Evolutionary conservation across 1,284 basidiomycete species (phyloP).

Genomic region (Rhizopogon parksii): DNA sequence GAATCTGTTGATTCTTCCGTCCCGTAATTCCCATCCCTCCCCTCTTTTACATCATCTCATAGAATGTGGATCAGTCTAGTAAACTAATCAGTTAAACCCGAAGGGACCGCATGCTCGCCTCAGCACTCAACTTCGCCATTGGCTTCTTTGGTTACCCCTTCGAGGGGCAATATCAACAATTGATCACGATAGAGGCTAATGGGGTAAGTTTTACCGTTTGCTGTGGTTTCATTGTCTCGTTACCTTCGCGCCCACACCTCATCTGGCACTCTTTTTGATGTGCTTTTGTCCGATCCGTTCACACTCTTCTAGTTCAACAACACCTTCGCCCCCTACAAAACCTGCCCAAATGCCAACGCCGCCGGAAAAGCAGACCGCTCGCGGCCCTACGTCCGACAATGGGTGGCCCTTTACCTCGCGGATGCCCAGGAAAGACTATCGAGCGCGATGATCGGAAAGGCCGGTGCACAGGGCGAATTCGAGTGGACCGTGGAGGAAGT

Average conservation of each 20-base stretch:
- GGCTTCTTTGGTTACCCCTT: slow-evolving; percentile 85
- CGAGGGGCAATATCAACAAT: slow-evolving; percentile 72
- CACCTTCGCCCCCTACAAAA: slow-evolving; percentile 69
- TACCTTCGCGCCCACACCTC: slow-evolving; percentile 13
- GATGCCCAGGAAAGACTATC: slow-evolving; percentile 57
- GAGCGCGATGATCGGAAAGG: background rate
- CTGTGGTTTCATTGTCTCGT: background rate
- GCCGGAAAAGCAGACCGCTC: slow-evolving; percentile 49
- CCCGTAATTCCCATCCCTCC: background rate
- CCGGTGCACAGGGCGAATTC: slow-evolving; percentile 39
- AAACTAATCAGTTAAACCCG: background rate
- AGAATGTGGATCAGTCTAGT: background rate
- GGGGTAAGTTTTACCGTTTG: slow-evolving; percentile 45
- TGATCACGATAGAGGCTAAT: slow-evolving; percentile 68
- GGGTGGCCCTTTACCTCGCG: slow-evolving; percentile 68
- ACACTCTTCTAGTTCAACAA: slow-evolving; percentile 59
- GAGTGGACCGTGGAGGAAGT: slow-evolving; percentile 66
- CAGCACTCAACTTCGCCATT: slow-evolving; percentile 78
- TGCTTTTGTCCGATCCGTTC: background rate
- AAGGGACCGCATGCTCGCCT: slow-evolving; percentile 77
- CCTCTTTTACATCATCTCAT: background rate
- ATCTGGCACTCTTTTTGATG: background rate
- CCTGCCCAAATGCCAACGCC: slow-evolving; percentile 56
- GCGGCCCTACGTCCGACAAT: slow-evolving; percentile 47
- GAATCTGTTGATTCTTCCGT: background rate